Base-by-base conservation (phyloP, 2,329 filamentous ascomycete species). In the Myrmaecium sp. region DNA sequence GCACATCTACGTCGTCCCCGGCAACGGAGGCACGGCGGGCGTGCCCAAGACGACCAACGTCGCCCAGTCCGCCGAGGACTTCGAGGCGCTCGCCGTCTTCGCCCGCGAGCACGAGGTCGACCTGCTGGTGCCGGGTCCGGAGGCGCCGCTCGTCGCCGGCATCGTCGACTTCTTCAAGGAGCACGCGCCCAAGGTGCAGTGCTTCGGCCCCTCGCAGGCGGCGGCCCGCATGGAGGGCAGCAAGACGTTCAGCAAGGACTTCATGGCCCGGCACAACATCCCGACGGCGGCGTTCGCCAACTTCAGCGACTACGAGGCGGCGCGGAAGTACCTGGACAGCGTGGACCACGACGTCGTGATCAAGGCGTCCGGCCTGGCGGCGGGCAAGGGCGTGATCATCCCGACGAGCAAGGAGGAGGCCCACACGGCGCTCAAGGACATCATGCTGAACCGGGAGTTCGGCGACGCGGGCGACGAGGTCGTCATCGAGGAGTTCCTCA, bases 241-340 rank as follows among this genome's bases (percentile, higher is more conserved):
- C 58, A 98, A 98, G 62, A 80, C 86, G 7, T 95, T 91, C 52
- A 83, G 80, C 34, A 98, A 98, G 51, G 84, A 95, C 52, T 95
- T 95, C 48, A 98, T 95, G 89, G 75, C 78, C 53, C 73, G 75
- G 37, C 72, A 92, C 56, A 66, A 67, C 42, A 92, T 98, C 41
- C 84, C 86, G 19, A 95, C 89, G 1, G 89, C 89, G 10, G 71
- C 69, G 20, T 95, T 93, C 57, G 70, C 76, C 51, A 94, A 91
- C 58, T 94, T 95, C 47, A 70, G 64, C 49, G 65, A 79, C 42
- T 84, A 78, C 52, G 67, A 75, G 29, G 58, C 69, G 24, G 83
- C 83, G 9, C 60, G 63, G 37, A 57, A 69, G 39, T 91, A 95
- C 48, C 58, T 95, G 5, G 46, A 52, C 20, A 36, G 35, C 10